These are phyloP conservation scores for Aspergillus pseudoglaucus DNA, from an alignment of 2,329 filamentous ascomycete genomes.

Conservation along the genomic window DNA sequence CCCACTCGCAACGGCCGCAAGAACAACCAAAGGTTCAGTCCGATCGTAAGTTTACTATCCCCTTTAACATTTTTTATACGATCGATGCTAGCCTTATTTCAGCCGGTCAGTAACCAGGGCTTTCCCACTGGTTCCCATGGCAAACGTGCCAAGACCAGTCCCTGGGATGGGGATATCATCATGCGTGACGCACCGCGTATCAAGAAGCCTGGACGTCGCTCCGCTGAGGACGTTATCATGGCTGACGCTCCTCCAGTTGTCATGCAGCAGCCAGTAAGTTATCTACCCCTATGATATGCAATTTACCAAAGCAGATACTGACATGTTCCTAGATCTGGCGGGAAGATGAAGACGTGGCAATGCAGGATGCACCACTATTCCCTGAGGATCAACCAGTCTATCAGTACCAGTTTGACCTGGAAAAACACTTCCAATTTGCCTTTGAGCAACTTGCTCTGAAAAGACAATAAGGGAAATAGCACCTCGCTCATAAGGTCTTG, in stretches of 20 bases:
- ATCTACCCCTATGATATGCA: too few relatives aligned
- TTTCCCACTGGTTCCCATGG: background rate
- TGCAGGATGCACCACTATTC: constrained; percentile 11
- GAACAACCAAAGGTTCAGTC: background rate
- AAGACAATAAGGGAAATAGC: too few relatives aligned
- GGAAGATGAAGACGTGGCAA: constrained; percentile 6
- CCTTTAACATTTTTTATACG: background rate
- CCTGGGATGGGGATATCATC: background rate
- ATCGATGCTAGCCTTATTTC: background rate
- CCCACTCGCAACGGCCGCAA: background rate
- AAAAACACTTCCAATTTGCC: too few relatives aligned
- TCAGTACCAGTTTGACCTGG: too few relatives aligned
- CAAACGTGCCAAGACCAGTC: background rate
- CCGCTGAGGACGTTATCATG: background rate
- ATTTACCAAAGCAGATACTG: background rate
- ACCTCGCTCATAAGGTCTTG: too few relatives aligned
- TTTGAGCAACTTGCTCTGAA: too few relatives aligned
- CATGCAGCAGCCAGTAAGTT: background rate
- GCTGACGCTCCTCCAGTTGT: background rate
- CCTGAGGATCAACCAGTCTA: background rate
- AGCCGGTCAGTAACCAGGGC: background rate
- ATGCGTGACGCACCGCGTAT: background rate
- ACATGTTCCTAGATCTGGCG: background rate
- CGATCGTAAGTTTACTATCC: background rate
- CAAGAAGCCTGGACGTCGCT: background rate